A percentile compares a stretch with the other conserved stretches of the same genome.
These are phyloP conservation scores for Ustanciosporium gigantosporum DNA, from an alignment of 1,284 basidiomycete species.

Conservation along the genomic window DNA sequence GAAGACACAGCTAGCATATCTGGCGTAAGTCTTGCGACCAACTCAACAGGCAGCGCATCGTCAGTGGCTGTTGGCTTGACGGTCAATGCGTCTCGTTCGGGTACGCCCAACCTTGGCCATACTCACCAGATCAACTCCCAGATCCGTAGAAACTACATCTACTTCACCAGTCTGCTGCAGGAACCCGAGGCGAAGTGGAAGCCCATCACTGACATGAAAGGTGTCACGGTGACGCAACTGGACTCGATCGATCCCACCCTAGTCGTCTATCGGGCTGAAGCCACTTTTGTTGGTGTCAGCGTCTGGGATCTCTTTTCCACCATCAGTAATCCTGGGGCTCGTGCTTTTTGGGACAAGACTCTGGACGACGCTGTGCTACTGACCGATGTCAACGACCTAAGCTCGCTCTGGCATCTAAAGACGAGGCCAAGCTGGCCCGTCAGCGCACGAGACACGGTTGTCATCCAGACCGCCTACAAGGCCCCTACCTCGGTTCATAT, in stretches of 20 bases:
- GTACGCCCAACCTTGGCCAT: constrained; percentile 48
- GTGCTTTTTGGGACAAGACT: constrained; percentile 84
- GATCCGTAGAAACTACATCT: constrained; percentile 88
- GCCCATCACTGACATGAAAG: constrained; percentile 76
- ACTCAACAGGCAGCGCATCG: constrained; percentile 29
- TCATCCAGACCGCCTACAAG: constrained; percentile 95
- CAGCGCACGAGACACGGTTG: constrained; percentile 79
- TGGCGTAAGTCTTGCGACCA: constrained; percentile 37
- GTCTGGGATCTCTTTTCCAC: constrained; percentile 95
- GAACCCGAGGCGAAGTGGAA: constrained; percentile 99
- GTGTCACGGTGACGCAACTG: constrained; percentile 79
- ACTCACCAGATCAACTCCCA: constrained; percentile 69
- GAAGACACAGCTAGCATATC: constrained; percentile 49
- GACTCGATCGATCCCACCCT: constrained; percentile 97
- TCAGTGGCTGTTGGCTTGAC: constrained; percentile 7
- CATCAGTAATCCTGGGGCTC: constrained; percentile 79
- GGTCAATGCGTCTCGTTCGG: constrained; percentile 68
- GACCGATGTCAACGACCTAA: constrained; percentile 77
- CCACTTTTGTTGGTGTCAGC: constrained; percentile 93
- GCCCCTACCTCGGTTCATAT: constrained; percentile 88
- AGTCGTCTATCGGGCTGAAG: constrained; percentile 93
- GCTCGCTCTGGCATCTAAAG: constrained; percentile 65
- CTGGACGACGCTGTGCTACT: constrained; percentile 82
- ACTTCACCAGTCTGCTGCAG: constrained; percentile 94
- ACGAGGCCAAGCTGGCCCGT: constrained; percentile 50